Evolutionary conservation across 352 stramenopile species (phyloP).

Genomic region (Phytophthora nicotianae): DNA sequence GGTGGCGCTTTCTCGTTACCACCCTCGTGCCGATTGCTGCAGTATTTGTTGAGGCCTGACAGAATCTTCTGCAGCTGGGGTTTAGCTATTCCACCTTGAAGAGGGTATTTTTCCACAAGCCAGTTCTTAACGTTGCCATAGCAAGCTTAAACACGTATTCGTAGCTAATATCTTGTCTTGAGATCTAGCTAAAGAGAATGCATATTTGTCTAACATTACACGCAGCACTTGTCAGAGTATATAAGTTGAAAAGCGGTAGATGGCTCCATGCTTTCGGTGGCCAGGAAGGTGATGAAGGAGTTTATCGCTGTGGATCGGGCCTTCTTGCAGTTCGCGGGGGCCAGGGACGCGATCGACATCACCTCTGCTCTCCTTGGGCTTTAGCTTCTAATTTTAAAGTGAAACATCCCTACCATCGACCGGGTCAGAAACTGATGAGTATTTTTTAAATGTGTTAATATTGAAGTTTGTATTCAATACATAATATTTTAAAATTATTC

Average conservation of each 20-base stretch:
- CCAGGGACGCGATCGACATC: background rate
- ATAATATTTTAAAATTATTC: background rate
- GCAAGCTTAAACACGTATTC: background rate
- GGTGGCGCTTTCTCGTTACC: no score
- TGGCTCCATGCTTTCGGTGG: background rate
- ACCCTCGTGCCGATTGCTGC: no score
- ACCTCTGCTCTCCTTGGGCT: background rate
- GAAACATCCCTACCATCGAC: background rate
- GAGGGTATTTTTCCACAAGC: background rate
- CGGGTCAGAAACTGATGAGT: slow-evolving; percentile 1
- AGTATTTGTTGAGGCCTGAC: no score
- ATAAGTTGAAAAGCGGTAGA: background rate
- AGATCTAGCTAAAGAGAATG: background rate
- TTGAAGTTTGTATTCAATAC: slow-evolving; percentile 1
- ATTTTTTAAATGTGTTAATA: slow-evolving; percentile 1
- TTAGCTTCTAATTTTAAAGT: background rate
- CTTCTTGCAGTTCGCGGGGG: slow-evolving; percentile 1
- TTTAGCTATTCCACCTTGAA: background rate
- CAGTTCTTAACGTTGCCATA: slow-evolving; percentile 1
- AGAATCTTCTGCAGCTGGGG: no score
- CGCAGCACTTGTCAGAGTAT: background rate
- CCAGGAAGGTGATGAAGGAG: background rate
- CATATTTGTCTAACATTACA: background rate
- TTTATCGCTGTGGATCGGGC: background rate
- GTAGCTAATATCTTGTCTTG: background rate